Evolutionary conservation across 2,329 filamentous ascomycete genomes (phyloP), one percentile per base, ranked within the genome.

Genomic region (Hymenoscyphus occultus): DNA sequence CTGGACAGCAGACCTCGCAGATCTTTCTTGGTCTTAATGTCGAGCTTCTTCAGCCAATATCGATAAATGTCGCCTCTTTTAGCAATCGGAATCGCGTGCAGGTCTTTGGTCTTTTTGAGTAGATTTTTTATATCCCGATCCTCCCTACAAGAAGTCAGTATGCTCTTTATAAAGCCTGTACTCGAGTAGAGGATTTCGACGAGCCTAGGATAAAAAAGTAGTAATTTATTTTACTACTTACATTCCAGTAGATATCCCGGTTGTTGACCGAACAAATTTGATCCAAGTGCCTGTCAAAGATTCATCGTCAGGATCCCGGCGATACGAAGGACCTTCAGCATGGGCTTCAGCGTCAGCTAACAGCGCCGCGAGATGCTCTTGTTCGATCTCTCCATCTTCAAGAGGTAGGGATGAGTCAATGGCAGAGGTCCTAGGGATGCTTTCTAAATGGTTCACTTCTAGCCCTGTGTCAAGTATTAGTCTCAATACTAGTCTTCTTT

Each of bases 11-110:
- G 51, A 13, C 31, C 42, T 35, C 63, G 63, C 12, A 75, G 63
- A 9, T 68, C 66, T 28, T 39, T 39, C 28, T 68, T 61, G 7
- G 72, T 64, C n/a, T 63, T 64, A 1, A 42, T 64, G 54, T 73
- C 67, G 13, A 75, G 59, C 28, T 69, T 59, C 13, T 67, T 65
- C 59, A 75, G 71, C 58, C 72, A 71, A 32, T 71, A 73, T 39
- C 72, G 69, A 67, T 76, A 77, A n/a, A 74, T 56, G 16, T 70
- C 64, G 4, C 75, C 75, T 9, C 75, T 70, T 28, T 67, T 35
- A 22, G 56, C 61, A 1, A 64, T 28, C 19, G 69, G 70, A 51
- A 76, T 73, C 13, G 71, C 67, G 56, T 72, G 73, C 3, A 77
- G 61, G 62, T 71, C 70, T 2, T 63, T 56, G 3, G 61, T 51